Base-by-base conservation (phyloP, 2,329 filamentous ascomycete genomes). In the Tolypocladium tropicale region DNA sequence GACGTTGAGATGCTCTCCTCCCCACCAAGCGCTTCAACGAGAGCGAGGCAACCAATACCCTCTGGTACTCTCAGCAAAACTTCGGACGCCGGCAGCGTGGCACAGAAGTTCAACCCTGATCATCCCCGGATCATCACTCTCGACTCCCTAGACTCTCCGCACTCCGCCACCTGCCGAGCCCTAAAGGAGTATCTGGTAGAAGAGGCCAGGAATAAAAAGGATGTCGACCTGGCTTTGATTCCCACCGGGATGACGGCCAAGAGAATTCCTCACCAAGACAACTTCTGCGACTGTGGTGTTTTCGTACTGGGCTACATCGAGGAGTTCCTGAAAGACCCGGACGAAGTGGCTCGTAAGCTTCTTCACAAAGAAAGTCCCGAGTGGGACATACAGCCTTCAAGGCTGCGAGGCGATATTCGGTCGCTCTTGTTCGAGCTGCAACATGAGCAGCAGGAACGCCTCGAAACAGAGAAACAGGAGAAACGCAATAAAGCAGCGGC, bases 201-300 rank as follows among this genome's bases (percentile, higher is more conserved):
- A 52, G 94, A 97, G 72, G 86, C 88, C 4, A 77, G 78, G 61
- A 77, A 81, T 72, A 75, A 94, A 65, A 80, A 76, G 57, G 63
- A 70, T 34, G 63, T 76, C 57, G 64, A 74, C 39, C 65, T 81
- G 49, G 61, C 70, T 32, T 66, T 70, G 16, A 36, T 61, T 41
- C 65, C 69, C 3, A 64, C 74, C 33, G 76, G 77, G 4, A 84
- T 89, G 76, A 90, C 84, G 41, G 89, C 89, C 5, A 87, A 82
- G 58, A 77, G 80, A 9, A 86, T 96, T 16, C 93, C 94, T 0
- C 74, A 81, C 58, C 94, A 99, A 69, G 73, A 82, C 52, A 97
- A 99, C 66, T 88, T 80, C 62, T 92, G 83, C 59, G 94, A 99
- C 67, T 99, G 94, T 65, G 94, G 94, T 10, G 75, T 96, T 0